Percentiles rank a stretch among this genome's conserved stretches.
Evolutionary conservation across 1,284 basidiomycete genomes (phyloP).

Genomic region (Ceratobasidium sp.): DNA sequence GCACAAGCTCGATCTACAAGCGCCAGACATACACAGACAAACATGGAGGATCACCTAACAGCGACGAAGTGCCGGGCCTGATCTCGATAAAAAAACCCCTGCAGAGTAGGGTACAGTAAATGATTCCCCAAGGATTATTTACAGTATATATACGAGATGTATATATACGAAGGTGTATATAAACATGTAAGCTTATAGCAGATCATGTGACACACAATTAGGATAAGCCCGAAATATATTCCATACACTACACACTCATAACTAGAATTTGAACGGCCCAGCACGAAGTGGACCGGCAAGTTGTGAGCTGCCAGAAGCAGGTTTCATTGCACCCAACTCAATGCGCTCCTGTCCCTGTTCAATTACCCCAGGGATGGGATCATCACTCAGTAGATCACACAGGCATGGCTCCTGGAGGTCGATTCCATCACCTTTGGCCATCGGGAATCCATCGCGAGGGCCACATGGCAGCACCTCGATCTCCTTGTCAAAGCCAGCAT

Average conservation of each 20-base stretch:
- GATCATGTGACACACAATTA: neutral
- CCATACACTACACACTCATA: neutral
- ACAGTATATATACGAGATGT: slow-evolving; percentile 3
- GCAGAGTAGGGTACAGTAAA: slow-evolving; percentile 12
- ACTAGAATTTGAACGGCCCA: neutral
- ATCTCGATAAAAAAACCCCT: neutral
- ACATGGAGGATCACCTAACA: neutral
- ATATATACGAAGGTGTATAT: slow-evolving; percentile 2
- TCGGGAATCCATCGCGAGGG: neutral
- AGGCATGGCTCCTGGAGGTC: slow-evolving; percentile 4
- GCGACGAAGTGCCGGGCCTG: slow-evolving; percentile 2
- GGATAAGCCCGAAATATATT: neutral
- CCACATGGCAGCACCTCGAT: neutral
- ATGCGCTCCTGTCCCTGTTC: neutral
- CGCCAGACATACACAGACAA: slow-evolving; percentile 1
- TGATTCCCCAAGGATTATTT: neutral
- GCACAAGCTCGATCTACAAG: slow-evolving; percentile 29
- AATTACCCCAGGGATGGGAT: slow-evolving; percentile 18
- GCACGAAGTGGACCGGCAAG: neutral
- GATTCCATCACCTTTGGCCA: slow-evolving; percentile 2
- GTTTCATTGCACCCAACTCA: neutral
- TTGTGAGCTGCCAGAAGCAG: neutral
- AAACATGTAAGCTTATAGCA: neutral
- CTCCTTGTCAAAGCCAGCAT: neutral
- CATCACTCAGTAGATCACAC: slow-evolving; percentile 38